Evolutionary conservation across 441 rosid species (phyloP).

Genomic region (Pelargonium citronellum): DNA sequence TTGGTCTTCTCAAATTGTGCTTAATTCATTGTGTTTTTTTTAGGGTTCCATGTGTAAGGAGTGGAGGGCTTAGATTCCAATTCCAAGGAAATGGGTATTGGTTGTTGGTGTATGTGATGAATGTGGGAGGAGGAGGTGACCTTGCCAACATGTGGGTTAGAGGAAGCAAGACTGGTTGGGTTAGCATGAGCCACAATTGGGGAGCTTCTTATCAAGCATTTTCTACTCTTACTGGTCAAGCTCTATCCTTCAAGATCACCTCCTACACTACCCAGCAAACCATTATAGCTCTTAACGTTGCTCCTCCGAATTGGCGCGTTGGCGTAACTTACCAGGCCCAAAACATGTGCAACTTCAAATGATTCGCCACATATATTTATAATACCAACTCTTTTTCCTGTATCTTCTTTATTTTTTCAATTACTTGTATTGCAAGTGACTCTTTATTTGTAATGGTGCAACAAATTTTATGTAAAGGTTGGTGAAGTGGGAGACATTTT

Average conservation of each 20-base stretch:
- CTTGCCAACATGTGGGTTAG: constrained; percentile 72
- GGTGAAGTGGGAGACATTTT: constrained; percentile 44
- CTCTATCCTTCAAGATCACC: constrained; percentile 69
- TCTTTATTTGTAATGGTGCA: too few species aligned
- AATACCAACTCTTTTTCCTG: too few species aligned
- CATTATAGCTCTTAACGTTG: constrained; percentile 51
- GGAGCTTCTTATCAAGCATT: constrained; percentile 90
- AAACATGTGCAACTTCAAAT: constrained; percentile 52
- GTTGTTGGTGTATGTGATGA: constrained; percentile 75
- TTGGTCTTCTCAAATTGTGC: too few species aligned
- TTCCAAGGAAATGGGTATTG: constrained; percentile 82
- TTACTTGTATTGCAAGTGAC: too few species aligned
- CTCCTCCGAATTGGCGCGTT: constrained; percentile 55
- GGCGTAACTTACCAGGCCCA: constrained; percentile 45
- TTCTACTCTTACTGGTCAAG: constrained; percentile 58
- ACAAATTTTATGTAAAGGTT: constrained; percentile 11
- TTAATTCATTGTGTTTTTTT: too few species aligned
- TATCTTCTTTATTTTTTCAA: too few species aligned
- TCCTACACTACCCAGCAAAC: constrained; percentile 58
- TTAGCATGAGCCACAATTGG: constrained; percentile 86
- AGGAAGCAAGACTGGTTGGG: constrained; percentile 74
- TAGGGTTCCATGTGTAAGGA: constrained; percentile 56
- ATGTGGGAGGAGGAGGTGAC: constrained; percentile 77
- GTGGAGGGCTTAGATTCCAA: constrained; percentile 55
- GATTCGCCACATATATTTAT: too few species aligned